Percentiles rank a stretch among this genome's conserved stretches.
Evolutionary conservation across 2,329 filamentous ascomycete genomes (phyloP).

Genomic region (Pezicula radicicola): DNA sequence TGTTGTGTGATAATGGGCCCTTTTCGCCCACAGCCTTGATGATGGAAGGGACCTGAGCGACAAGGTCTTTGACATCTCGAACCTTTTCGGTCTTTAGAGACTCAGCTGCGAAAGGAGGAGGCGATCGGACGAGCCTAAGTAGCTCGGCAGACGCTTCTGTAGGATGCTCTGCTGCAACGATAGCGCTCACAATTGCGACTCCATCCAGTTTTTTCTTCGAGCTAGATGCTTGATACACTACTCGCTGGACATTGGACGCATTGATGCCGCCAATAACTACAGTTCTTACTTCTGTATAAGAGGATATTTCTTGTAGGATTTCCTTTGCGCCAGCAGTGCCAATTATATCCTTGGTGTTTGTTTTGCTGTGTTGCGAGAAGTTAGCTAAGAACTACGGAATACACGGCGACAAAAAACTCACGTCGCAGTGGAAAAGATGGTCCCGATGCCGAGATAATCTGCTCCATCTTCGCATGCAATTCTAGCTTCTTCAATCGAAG

Average conservation of each 20-base stretch:
- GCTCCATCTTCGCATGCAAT: constrained; percentile 73
- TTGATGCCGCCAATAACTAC: constrained; percentile 93
- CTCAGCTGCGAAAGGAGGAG: constrained; percentile 22
- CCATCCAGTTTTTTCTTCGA: constrained; percentile 65
- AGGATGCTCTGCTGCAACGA: constrained; percentile 71
- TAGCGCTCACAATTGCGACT: constrained; percentile 85
- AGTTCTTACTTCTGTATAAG: constrained; percentile 45
- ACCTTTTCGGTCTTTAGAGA: constrained; percentile 11
- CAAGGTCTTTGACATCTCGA: constrained; percentile 18
- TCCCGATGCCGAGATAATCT: constrained; percentile 88
- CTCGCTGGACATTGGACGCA: constrained; percentile 66
- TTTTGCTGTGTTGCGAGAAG: constrained; percentile 56
- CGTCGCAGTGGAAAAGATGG: constrained; percentile 83
- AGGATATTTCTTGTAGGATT: constrained; percentile 58
- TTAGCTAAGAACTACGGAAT: not conserved
- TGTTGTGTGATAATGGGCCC: constrained; percentile 85
- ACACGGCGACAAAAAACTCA: constrained; percentile 30
- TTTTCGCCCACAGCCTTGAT: constrained; percentile 58
- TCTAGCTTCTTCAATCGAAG: constrained; percentile 68
- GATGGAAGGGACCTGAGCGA: constrained; percentile 32
- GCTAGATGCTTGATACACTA: constrained; percentile 66
- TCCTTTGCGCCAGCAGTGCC: constrained; percentile 67
- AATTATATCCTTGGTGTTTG: constrained; percentile 80
- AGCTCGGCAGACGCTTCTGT: constrained; percentile 60
- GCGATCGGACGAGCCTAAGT: constrained; percentile 44